These are phyloP conservation scores for Uronychia setigera DNA, from an alignment of 73 alveolate genomes.

Conservation along the genomic window DNA sequence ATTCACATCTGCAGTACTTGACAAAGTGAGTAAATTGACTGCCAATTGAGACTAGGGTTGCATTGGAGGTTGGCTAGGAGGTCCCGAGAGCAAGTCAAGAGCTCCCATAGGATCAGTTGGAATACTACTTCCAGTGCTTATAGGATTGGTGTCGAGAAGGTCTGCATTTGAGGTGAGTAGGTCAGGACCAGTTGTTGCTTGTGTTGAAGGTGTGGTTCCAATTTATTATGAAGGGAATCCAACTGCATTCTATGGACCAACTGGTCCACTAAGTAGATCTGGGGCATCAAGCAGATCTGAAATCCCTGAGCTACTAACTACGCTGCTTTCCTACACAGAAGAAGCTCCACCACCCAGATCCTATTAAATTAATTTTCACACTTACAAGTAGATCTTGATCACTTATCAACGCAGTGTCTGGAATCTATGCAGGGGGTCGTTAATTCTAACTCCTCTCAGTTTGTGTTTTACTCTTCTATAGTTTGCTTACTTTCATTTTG, in stretches of 20 bases:
- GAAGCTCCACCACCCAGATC: background rate
- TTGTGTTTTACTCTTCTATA: background rate
- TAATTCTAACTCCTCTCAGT: too few species aligned
- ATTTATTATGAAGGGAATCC: too few species aligned
- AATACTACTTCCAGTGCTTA: background rate
- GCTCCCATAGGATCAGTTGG: background rate
- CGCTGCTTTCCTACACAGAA: too few species aligned
- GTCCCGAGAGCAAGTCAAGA: background rate
- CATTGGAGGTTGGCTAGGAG: background rate
- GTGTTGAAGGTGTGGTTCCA: background rate
- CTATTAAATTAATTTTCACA: background rate
- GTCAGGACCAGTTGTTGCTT: background rate
- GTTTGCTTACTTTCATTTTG: slow-evolving; percentile 2
- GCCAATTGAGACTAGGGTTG: background rate
- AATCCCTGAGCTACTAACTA: too few species aligned
- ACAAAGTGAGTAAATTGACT: background rate
- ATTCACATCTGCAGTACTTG: slow-evolving; percentile 31
- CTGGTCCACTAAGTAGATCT: too few species aligned
- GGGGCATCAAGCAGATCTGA: too few species aligned
- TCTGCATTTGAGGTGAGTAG: too few species aligned
- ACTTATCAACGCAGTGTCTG: background rate
- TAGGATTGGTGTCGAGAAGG: too few species aligned
- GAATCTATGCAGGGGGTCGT: background rate
- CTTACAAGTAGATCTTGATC: slow-evolving; percentile 6
- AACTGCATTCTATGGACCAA: too few species aligned